Evolutionary conservation across 345 rosid species (phyloP).

Genomic region (Gossypium stocksii): DNA sequence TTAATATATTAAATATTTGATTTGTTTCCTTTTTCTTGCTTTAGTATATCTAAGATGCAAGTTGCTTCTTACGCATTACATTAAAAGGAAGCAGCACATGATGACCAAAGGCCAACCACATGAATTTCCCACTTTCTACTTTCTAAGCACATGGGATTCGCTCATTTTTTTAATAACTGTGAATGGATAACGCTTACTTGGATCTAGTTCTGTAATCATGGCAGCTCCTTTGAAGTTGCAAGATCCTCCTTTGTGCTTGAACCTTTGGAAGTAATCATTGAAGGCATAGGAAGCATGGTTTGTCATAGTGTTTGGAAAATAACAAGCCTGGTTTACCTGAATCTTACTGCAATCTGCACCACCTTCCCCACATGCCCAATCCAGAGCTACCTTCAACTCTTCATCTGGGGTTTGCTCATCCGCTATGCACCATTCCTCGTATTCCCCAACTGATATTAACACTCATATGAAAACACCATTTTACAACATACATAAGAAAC

Average conservation of each 20-base stretch:
- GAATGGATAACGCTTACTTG: neutral
- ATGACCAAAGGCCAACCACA: neutral
- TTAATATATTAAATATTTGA: too few species aligned
- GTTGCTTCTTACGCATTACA: neutral
- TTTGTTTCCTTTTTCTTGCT: neutral
- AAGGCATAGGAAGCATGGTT: slow-evolving; percentile 76
- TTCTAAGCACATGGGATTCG: slow-evolving; percentile 19
- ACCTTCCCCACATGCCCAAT: slow-evolving; percentile 68
- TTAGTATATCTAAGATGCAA: neutral
- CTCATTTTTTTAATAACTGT: neutral
- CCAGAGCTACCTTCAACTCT: slow-evolving; percentile 56
- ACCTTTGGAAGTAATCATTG: slow-evolving; percentile 66
- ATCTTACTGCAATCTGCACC: slow-evolving; percentile 65
- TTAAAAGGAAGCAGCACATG: neutral
- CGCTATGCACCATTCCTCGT: slow-evolving; percentile 75
- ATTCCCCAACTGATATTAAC: slow-evolving; percentile 35
- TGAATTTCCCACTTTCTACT: slow-evolving; percentile 4
- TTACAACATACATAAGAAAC: neutral
- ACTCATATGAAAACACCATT: neutral
- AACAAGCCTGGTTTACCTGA: slow-evolving; percentile 56
- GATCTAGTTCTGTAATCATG: neutral
- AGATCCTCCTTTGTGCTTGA: slow-evolving; percentile 59
- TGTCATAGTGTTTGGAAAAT: slow-evolving; percentile 53
- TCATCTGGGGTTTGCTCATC: slow-evolving; percentile 69
- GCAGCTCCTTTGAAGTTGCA: slow-evolving; percentile 70